These are phyloP conservation scores for Mycothermus thermophilus DNA, from an alignment of 495 filamentous ascomycete species.

Conservation along the genomic window DNA sequence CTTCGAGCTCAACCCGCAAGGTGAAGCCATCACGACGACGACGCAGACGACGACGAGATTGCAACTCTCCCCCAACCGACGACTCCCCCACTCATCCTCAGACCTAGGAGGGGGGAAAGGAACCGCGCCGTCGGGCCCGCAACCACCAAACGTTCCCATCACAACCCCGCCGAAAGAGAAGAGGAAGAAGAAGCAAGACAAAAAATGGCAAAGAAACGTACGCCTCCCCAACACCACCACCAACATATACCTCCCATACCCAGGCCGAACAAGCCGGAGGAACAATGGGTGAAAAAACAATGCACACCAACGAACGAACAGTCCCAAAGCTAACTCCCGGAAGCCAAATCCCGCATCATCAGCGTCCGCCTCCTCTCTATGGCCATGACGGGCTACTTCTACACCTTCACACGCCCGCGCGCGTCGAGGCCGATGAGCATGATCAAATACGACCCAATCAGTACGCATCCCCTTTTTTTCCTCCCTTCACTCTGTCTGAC, in stretches of 20 bases:
- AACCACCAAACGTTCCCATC: neutral
- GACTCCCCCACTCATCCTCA: neutral
- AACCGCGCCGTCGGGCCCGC: too few species aligned
- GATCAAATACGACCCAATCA: slow-evolving; percentile 98
- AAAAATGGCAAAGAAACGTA: slow-evolving; percentile 45
- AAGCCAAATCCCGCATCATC: slow-evolving; percentile 89
- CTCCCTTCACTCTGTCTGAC: neutral
- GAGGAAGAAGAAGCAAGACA: too few species aligned
- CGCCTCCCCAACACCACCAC: neutral
- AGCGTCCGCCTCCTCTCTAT: slow-evolving; percentile 91
- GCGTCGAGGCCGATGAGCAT: slow-evolving; percentile 75
- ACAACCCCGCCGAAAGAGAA: too few species aligned
- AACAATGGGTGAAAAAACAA: too few species aligned
- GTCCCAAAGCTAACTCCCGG: too few species aligned
- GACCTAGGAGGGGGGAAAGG: slow-evolving; percentile 36
- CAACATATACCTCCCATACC: too few species aligned
- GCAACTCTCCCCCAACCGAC: slow-evolving; percentile 20
- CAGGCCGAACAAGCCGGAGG: too few species aligned
- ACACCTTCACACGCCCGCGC: slow-evolving; percentile 73
- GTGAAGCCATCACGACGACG: slow-evolving; percentile 1
- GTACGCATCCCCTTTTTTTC: slow-evolving; percentile 37
- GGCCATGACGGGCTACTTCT: slow-evolving; percentile 97
- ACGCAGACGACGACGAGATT: slow-evolving; percentile 3
- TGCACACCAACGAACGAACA: too few species aligned
- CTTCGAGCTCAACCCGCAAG: neutral